phyloP scores from a whole-genome alignment of 306 rosid species.

The Trifolium subterraneum region DNA sequence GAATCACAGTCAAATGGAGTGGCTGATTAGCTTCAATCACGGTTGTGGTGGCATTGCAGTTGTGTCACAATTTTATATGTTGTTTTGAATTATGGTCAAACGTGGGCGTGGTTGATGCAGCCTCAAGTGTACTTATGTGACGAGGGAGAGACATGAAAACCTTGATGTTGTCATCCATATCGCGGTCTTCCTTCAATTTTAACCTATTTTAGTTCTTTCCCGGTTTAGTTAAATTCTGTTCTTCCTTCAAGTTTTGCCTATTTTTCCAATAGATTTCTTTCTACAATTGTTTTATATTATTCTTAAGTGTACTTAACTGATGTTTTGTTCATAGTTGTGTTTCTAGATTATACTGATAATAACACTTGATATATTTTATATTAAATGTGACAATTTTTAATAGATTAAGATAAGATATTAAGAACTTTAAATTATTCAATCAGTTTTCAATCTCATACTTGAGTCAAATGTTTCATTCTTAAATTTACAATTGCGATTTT shows the following conservation, averaged over 20 bases:
- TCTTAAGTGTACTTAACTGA: background rate
- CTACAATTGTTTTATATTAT: too few species aligned
- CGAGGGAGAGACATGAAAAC: background rate
- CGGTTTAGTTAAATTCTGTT: background rate
- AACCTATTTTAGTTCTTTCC: background rate
- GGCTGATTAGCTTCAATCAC: background rate
- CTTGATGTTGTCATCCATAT: background rate
- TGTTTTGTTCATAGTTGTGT: background rate
- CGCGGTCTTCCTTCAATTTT: background rate
- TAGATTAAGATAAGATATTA: background rate
- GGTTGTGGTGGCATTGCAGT: background rate
- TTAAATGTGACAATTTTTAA: slow-evolving; percentile 1
- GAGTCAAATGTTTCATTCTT: slow-evolving; percentile 22
- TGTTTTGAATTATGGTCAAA: background rate
- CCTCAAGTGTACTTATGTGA: background rate
- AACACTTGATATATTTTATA: background rate
- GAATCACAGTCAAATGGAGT: background rate
- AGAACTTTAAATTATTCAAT: slow-evolving; percentile 5
- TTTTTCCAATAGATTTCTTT: background rate
- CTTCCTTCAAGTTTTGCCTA: slow-evolving; percentile 6
- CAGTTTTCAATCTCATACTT: slow-evolving; percentile 5
- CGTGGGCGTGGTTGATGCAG: background rate
- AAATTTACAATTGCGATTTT: background rate
- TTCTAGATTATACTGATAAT: background rate
- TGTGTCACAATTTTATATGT: background rate